Percentiles rank a stretch among this genome's conserved stretches.
phyloP scores from a whole-genome alignment of 176 grass and related monocot genomes.

The Puccinellia tenuiflora region DNA sequence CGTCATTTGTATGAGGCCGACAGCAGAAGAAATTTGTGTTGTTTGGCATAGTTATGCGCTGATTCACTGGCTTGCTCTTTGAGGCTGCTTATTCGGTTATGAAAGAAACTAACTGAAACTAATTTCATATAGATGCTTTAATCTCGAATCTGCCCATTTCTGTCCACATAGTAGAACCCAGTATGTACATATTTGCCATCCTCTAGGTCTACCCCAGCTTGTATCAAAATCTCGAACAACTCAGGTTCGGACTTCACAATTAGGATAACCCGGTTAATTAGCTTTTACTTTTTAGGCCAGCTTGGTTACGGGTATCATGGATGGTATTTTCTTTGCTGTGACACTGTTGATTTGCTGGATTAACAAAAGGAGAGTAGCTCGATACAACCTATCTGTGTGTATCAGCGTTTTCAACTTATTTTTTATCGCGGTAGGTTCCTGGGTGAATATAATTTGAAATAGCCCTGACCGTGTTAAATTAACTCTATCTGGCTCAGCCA shows the following conservation, averaged over 20 bases:
- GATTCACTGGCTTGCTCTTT: background rate
- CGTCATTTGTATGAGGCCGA: background rate
- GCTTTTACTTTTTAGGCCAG: background rate
- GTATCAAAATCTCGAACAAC: background rate
- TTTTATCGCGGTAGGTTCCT: background rate
- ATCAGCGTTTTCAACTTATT: background rate
- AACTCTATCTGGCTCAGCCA: background rate
- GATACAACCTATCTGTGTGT: background rate
- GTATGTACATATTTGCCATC: background rate
- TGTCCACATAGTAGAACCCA: background rate
- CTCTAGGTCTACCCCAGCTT: background rate
- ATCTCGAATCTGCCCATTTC: background rate
- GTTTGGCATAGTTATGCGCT: background rate
- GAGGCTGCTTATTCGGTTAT: background rate
- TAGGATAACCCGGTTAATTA: background rate
- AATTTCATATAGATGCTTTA: background rate
- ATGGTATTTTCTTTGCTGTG: background rate
- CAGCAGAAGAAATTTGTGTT: background rate
- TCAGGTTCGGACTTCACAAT: background rate
- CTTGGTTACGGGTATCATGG: background rate
- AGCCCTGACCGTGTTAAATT: background rate
- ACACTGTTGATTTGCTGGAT: background rate
- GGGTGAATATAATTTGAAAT: background rate
- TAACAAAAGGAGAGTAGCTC: background rate
- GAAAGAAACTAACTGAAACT: background rate